Evolutionary conservation across 306 rosid genomes (phyloP).

Genomic region (Canavalia ensiformis): DNA sequence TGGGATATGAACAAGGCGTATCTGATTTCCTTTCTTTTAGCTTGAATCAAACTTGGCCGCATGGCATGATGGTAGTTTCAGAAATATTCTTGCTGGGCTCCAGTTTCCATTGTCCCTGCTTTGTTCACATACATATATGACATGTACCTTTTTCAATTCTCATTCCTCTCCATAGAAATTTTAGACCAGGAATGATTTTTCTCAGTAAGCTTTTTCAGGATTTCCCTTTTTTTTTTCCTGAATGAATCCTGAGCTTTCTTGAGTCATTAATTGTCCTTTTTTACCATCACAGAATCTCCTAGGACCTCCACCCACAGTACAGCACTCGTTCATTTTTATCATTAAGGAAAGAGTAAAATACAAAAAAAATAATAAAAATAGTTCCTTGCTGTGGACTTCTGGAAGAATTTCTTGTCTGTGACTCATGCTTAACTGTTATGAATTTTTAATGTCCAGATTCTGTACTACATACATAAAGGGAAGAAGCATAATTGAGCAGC

Average conservation of each 20-base stretch:
- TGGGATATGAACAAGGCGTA: not conserved
- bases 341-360: not conserved
- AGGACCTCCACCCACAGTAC: not conserved
- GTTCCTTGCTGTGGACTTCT: not conserved
- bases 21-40: constrained; percentile 6
- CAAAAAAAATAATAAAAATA: not conserved
- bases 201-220: constrained; percentile 43
- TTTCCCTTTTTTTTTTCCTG: constrained; percentile 41
- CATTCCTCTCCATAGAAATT: constrained; percentile 12
- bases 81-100: not conserved
- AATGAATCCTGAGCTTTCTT: constrained; percentile 48
- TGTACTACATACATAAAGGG: constrained; percentile 23
- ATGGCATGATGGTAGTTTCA: not conserved
- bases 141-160: not conserved
- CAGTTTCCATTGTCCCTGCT: not conserved
- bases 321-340: too few species aligned
- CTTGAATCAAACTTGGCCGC: constrained; percentile 25
- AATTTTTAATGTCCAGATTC: constrained; percentile 48
- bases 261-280: constrained; percentile 51
- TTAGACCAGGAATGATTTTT: constrained; percentile 46
- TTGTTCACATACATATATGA: not conserved
- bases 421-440: constrained; percentile 39
- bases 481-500: not conserved
- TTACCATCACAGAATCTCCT: not conserved
- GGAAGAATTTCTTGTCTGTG: constrained; percentile 37